Base-by-base conservation (phyloP, 768 basidiomycete species). In the Hericium coralloides region DNA sequence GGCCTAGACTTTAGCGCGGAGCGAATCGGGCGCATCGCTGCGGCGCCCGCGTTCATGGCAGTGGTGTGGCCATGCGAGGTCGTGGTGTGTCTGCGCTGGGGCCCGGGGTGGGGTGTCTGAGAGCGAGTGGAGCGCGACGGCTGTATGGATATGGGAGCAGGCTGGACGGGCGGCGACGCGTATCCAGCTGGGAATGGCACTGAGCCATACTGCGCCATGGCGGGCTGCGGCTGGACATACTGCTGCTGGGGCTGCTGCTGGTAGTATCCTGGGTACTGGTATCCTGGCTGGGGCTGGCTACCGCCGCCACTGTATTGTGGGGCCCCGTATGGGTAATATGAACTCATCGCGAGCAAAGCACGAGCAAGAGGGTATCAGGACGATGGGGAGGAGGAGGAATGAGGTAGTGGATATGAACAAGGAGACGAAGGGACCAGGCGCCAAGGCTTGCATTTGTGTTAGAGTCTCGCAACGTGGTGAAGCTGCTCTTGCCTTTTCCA, bases 1-100 rank as follows among this genome's bases (percentile, higher is more conserved):
- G 72, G 64, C 65, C 78, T 82, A 31, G 31, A 31, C 67, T 81
- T 86, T 66, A 86, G 68, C 0, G 82, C 83, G 37, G 85, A 79
- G 69, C 76, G 85, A 41, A 82, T 71, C 2, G 70, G 72, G 50
- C 66, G 68, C 8, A 31, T 31, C 38, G 70, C 48, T 12, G n/a
- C 43, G 12, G 43, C 12, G n/a, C 49, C 26, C 20, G 20, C 50
- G 43, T 45, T 37, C 31, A 31, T 31, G 10, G 31, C 31, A 14
- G 49, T 38, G 31, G 31, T 47, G n/a, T 54, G 51, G 31, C 31
- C 37, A 25, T 25, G 68, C 38, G 65, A 59, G 5, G 69, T 65
- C 18, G 66, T 67, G 59, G 71, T 68, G 38, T 74, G 76, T 59
- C 75, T 75, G 53, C 60, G 56, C 31, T 31, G 31, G 31, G 31